These are phyloP conservation scores for Xylaria hypoxylon DNA, from an alignment of 2,329 filamentous ascomycete species.

Conservation along the genomic window DNA sequence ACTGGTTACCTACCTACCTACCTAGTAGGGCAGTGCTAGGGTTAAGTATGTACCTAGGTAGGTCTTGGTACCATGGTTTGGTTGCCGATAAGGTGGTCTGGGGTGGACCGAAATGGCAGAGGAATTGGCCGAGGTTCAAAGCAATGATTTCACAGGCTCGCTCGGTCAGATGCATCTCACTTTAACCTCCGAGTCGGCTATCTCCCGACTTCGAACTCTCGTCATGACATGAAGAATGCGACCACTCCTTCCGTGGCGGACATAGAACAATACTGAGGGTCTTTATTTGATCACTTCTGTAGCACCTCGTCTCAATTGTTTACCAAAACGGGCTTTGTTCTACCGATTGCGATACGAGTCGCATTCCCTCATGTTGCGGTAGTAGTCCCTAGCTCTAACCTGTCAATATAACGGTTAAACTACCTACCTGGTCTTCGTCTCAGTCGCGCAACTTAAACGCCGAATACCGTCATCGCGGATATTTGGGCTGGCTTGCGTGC, in stretches of 20 bases:
- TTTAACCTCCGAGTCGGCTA: conserved; percentile 34
- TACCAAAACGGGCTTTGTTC: conserved; percentile 18
- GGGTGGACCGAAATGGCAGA: conserved; percentile 16
- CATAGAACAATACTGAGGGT: conserved; percentile 8
- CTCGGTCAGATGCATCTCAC: conserved; percentile 31
- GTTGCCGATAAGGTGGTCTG: neutral
- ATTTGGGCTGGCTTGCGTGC: conserved; percentile 28
- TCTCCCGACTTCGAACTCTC: conserved; percentile 32
- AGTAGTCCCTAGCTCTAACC: conserved; percentile 33
- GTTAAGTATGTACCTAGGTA: too few species aligned
- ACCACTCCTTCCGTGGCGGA: conserved; percentile 12
- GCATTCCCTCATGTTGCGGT: conserved; percentile 33
- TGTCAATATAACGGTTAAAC: conserved; percentile 42
- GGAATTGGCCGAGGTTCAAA: conserved; percentile 50
- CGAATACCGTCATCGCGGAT: conserved; percentile 14
- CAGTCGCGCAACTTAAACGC: conserved; percentile 15
- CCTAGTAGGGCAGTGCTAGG: too few species aligned
- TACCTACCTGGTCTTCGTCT: conserved; percentile 18
- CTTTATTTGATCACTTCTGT: conserved; percentile 3
- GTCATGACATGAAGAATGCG: conserved; percentile 26
- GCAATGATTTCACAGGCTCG: conserved; percentile 40
- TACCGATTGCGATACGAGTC: conserved; percentile 19
- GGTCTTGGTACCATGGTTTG: too few species aligned
- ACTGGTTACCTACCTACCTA: neutral
- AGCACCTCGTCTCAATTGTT: conserved; percentile 13